Evolutionary conservation across 75 land plant species (phyloP), one percentile per base, ranked within the genome.

Genomic region (Gnetum montanum): DNA sequence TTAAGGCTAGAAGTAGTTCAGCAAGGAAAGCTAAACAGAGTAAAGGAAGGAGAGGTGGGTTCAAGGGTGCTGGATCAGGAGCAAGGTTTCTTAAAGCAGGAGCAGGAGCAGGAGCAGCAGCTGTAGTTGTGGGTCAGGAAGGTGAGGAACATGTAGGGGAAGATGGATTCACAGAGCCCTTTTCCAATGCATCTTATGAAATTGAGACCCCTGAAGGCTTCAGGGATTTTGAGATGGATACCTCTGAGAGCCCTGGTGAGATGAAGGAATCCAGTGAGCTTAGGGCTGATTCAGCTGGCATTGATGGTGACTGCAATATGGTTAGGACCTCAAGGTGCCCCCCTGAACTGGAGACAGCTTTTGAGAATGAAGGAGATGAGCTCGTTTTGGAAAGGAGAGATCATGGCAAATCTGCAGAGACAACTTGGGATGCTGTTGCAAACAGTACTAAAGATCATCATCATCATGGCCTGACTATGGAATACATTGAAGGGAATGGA

Each of bases 141-240:
- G 57, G 27, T 11, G 68, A 20, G 22, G 35, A 28, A 3, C 28
- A 49, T 37, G 34, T 22, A 23, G 57, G 56, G 6, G 19, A 36
- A 25, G 67, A 29, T 33, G 53, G 34, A 4, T 34, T 44, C 11
- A 33, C 31, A 8, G 54, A 53, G 37, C 55, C 55, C 26, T 19
- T 53, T 19, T 53, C 59, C 15, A 57, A 57, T 57, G 47, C 59
- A 12, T 57, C 59, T 37, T 55, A 54, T 54, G 65, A 63, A 34
- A 50, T 40, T n/a, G 28, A 54, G 12, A 49, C 55, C 8, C 63
- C 57, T 1, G 65, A 63, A 27, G 59, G 59, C 4, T 63, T 63
- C 23, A 22, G 46, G 24, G 65, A 63, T 12, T 63, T 35, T 54
- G 65, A 63, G 25, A 13, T 63, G 19, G 65, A 63, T 1, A 54